phyloP scores from a whole-genome alignment of 1,284 basidiomycete genomes.

The Naganishia liquefaciens region DNA sequence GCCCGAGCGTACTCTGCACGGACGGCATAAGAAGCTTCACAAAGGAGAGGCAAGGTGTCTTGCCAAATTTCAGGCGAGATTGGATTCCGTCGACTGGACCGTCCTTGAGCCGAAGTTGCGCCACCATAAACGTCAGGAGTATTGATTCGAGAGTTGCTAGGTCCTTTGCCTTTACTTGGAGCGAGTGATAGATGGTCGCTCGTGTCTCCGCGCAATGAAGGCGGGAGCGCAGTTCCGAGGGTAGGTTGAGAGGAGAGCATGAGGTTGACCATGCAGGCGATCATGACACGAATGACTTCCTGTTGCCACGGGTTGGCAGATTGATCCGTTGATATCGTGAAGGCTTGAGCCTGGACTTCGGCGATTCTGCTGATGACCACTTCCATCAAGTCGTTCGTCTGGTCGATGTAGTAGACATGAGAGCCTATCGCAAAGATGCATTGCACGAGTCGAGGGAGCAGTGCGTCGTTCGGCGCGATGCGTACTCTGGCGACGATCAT shows the following conservation, averaged over 20 bases:
- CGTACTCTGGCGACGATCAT: conserved; percentile 72
- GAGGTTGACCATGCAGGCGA: conserved; percentile 49
- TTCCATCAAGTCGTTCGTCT: conserved; percentile 87
- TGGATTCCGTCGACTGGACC: conserved; percentile 61
- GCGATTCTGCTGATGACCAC: conserved; percentile 79
- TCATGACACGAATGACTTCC: conserved; percentile 66
- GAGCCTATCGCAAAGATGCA: conserved; percentile 76
- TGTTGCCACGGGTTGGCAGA: conserved; percentile 56
- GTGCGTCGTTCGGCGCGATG: conserved; percentile 65
- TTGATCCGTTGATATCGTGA: conserved; percentile 54
- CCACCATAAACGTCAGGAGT: conserved; percentile 7
- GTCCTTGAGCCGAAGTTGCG: background rate
- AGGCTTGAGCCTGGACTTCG: conserved; percentile 66
- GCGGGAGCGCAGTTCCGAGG: conserved; percentile 36
- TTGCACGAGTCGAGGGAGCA: conserved; percentile 71
- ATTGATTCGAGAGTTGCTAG: conserved; percentile 10
- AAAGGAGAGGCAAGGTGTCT: conserved; percentile 78
- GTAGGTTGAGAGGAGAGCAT: conserved; percentile 35
- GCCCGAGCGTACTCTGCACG: conserved; percentile 74
- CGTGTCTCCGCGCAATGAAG: conserved; percentile 35
- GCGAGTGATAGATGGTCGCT: conserved; percentile 1
- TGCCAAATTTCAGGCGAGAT: conserved; percentile 83
- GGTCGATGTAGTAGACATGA: conserved; percentile 94
- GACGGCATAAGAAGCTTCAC: conserved; percentile 70
- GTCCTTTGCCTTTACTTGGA: conserved; percentile 10